Percentiles rank a stretch among this genome's conserved stretches.
phyloP scores from a whole-genome alignment of 2,329 filamentous ascomycete genomes.

The Fusarium sp. region DNA sequence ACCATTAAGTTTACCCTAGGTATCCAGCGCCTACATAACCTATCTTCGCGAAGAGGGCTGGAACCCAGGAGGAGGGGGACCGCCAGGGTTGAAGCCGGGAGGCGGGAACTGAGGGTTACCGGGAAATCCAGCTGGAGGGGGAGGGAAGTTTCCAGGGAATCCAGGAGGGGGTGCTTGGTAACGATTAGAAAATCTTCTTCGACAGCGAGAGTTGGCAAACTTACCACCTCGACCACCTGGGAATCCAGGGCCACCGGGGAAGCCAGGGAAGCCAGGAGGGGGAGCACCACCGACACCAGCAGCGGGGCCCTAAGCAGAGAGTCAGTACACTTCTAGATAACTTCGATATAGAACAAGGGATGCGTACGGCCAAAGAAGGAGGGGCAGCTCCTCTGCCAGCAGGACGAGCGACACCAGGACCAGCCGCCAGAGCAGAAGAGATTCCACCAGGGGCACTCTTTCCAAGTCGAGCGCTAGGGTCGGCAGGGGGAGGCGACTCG shows the following conservation, averaged over 20 bases:
- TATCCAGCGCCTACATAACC: constrained; percentile 42
- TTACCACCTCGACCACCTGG: constrained; percentile 64
- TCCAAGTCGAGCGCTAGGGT: constrained; percentile 89
- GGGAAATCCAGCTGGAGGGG: constrained; percentile 62
- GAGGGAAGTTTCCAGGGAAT: constrained; percentile 49
- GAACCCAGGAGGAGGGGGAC: constrained; percentile 75
- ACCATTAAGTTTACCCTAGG: constrained; percentile 35
- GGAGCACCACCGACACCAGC: constrained; percentile 82
- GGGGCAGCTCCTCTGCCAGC: constrained; percentile 85
- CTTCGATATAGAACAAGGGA: background rate
- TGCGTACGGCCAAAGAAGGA: constrained; percentile 76
- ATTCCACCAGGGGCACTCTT: constrained; percentile 76
- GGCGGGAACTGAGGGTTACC: constrained; percentile 57
- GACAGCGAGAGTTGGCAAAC: constrained; percentile 43
- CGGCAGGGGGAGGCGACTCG: constrained; percentile 93
- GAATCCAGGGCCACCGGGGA: constrained; percentile 61
- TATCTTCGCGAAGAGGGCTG: constrained; percentile 76
- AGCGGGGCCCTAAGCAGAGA: constrained; percentile 72
- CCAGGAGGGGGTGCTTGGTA: constrained; percentile 57
- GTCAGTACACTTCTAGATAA: constrained; percentile 29
- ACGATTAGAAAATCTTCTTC: constrained; percentile 46
- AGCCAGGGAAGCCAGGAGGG: constrained; percentile 67
- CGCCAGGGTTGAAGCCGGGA: constrained; percentile 62
- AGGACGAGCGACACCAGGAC: constrained; percentile 90
- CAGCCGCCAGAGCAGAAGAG: constrained; percentile 78